Percentiles rank a stretch among this genome's conserved stretches.
These are phyloP conservation scores for Selenicereus undatus DNA, from an alignment of 148 eudicot species.

Conservation along the genomic window DNA sequence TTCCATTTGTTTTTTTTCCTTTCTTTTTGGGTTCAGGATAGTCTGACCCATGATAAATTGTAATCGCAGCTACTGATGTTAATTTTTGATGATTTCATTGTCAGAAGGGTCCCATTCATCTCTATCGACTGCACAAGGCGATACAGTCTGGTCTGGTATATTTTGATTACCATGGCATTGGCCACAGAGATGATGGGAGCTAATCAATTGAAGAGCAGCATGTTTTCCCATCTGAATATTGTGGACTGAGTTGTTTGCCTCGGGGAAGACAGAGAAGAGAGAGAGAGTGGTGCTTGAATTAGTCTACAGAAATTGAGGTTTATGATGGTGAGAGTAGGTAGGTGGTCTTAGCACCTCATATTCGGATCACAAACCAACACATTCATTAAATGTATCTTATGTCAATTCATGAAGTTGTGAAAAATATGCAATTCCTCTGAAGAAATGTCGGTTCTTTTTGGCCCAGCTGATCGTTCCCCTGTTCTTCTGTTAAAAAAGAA, in stretches of 20 bases:
- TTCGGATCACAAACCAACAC: background rate
- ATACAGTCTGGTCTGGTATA: background rate
- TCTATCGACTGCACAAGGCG: background rate
- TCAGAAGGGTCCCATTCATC: background rate
- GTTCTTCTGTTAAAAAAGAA: too few relatives aligned
- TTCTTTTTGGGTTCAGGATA: too few relatives aligned
- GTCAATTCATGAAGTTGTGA: background rate
- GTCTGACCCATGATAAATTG: too few relatives aligned
- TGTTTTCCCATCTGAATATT: background rate
- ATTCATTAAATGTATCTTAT: background rate
- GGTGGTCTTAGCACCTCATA: slow-evolving; percentile 1
- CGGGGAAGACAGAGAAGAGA: too few relatives aligned
- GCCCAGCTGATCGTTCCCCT: background rate
- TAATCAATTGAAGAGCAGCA: background rate
- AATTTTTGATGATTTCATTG: background rate
- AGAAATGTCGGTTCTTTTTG: background rate
- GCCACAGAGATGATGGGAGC: slow-evolving; percentile 4
- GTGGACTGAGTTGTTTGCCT: background rate
- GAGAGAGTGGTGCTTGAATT: background rate
- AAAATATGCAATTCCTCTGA: background rate
- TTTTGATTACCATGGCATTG: background rate
- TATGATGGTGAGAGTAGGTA: background rate
- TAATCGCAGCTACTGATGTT: background rate
- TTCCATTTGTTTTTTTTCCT: background rate
- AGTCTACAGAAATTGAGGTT: slow-evolving; percentile 10